Conservation (phyloP, 345 rosid species). For the Erodium maritimum region DNA sequence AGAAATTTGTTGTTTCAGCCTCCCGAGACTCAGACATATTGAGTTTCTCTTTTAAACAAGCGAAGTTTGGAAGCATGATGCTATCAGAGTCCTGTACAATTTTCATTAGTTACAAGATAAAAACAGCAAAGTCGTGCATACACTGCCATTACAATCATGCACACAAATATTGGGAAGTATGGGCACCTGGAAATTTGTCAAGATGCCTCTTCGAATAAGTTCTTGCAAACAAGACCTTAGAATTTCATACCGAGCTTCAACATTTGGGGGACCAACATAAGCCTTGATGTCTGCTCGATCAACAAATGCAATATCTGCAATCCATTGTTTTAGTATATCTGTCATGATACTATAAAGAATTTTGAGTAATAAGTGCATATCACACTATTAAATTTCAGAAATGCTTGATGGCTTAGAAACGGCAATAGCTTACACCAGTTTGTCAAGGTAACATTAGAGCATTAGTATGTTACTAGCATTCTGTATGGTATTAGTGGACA, state of each 20-base stretch:
- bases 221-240: slow-evolving; percentile 79
- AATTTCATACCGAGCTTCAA: slow-evolving; percentile 88
- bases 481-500: too few relatives aligned
- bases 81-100: slow-evolving; percentile 37
- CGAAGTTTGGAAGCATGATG: slow-evolving; percentile 44
- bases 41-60: slow-evolving; percentile 41
- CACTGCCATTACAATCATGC: too few relatives aligned
- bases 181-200: slow-evolving; percentile 54
- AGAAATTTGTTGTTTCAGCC: slow-evolving; percentile 21
- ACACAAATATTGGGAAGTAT: not conserved
- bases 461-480: not conserved
- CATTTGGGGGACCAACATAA: slow-evolving; percentile 90
- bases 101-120: not conserved
- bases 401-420: not conserved
- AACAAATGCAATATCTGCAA: slow-evolving; percentile 89
- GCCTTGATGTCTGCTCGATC: slow-evolving; percentile 98
- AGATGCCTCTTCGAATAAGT: slow-evolving; percentile 54
- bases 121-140: too few relatives aligned
- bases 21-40: slow-evolving; percentile 32
- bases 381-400: not conserved
- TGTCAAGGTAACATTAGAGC: not conserved
- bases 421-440: too few relatives aligned
- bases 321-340: slow-evolving; percentile 6
- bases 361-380: not conserved
- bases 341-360: not conserved